Evolutionary conservation across 345 rosid genomes (phyloP), one percentile per base, ranked within the genome.

Genomic region (Arabidopsis suecica): DNA sequence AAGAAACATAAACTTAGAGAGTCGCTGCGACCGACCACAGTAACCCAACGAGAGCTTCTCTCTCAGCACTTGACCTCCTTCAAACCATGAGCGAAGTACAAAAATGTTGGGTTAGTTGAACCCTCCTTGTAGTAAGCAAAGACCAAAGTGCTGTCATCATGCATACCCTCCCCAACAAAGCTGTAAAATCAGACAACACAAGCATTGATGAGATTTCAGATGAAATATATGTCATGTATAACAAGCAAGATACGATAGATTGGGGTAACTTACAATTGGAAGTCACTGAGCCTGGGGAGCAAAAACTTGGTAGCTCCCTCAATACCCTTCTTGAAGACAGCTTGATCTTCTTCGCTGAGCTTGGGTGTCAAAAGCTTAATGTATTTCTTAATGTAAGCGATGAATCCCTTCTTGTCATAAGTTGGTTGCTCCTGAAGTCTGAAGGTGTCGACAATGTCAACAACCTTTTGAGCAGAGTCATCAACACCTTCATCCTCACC

Each of bases 341-440:
- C 84, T 11, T 80, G 89, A 13, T 77, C 3, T 76, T 96, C 97
- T 0, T 11, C 86, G 0, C 75, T 83, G 66, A 96, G 82, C 81
- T 84, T 87, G 28, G 86, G 63, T 30, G 95, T 82, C 86, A 96
- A 73, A 42, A 9, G 6, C 88, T 96, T 96, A 81, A 96, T 93
- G 80, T 73, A 88, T 59, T 75, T 91, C 87, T 96, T 96, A 3
- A 96, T 75, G 51, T 10, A 81, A n/a, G 79, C 70, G 3, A 96
- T 82, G 68, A 96, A 96, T 30, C 63, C 86, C 87, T 91, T 93
- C 95, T 89, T 96, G 82, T 88, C 93, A 32, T 83, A 96, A 49
- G 96, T 3, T 49, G 98, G 97, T 88, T 96, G 99, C 80, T 93
- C 99, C 99, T 96, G 99, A 28, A 96, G 99, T 83, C 99, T 90